Evolutionary conservation across 2,329 filamentous ascomycete species (phyloP).

Genomic region (Tolypocladium capitatum): DNA sequence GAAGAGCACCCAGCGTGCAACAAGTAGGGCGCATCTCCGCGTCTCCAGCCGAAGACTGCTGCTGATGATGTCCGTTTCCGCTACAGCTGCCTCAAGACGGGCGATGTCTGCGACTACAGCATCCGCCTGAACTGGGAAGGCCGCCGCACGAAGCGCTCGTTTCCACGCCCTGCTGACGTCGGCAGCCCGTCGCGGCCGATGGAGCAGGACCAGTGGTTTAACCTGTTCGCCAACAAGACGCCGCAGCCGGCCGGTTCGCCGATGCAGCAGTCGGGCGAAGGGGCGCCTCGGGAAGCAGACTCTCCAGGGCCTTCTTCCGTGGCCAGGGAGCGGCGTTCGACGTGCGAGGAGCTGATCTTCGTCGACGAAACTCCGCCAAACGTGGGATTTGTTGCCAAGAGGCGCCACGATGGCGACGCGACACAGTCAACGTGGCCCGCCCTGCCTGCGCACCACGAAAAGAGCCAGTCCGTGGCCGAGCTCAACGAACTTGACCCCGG

Average conservation of each 20-base stretch:
- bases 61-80: not conserved
- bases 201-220: constrained; percentile 1
- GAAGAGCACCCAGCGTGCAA: constrained; percentile 61
- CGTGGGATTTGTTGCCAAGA: not conserved
- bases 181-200: not conserved
- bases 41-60: not conserved
- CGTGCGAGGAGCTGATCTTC: not conserved
- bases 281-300: not conserved
- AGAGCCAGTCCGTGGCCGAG: not conserved
- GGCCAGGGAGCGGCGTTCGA: not conserved
- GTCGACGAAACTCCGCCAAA: not conserved
- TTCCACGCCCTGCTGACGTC: not conserved
- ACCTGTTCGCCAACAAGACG: not conserved
- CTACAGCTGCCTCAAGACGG: constrained; percentile 49
- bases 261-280: not conserved
- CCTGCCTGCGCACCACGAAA: not conserved
- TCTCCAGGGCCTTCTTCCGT: not conserved
- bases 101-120: constrained; percentile 67
- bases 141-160: constrained; percentile 22
- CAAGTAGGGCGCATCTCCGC: constrained; percentile 31
- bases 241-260: not conserved
- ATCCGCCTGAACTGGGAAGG: constrained; percentile 74
- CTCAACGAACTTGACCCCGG: not conserved
- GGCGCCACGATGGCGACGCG: not conserved
- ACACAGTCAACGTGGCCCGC: not conserved